Base-by-base conservation (phyloP, 2,329 filamentous ascomycete genomes). In the Xylariales sp. region DNA sequence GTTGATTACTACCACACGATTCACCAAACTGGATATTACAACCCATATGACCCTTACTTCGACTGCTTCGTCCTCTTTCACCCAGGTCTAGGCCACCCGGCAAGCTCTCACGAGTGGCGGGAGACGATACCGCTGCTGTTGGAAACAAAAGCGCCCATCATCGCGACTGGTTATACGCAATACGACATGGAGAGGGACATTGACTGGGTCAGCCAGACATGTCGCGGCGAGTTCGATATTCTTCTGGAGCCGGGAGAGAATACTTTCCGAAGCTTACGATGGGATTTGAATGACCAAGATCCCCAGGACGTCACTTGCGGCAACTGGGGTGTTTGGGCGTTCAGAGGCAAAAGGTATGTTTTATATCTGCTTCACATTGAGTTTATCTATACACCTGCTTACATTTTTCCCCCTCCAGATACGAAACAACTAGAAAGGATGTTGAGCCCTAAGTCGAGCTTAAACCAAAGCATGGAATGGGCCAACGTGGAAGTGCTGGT, bases 1-100 rank as follows among this genome's bases (percentile, higher is more conserved):
- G 91, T 97, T 36, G 93, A 98, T 52, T 96, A 98, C 67, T 98
- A 94, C 69, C 91, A 98, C 64, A 97, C 88, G 3, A 78, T 98
- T 51, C 91, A 98, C 67, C 81, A 89, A 59, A 86, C 91, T 0
- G 85, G 88, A 33, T 78, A 90, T 57, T 98, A 97, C 67, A 81
- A 86, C 41, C 93, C 94, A 0, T 96, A 94, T 58, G 93, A 98
- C 58, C 93, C 93, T 1, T 98, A 98, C 67, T 95, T 98, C 61
- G 93, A 98, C 69, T 93, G 87, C 62, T 95, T 98, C 57, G 82
- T 98, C 54, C 76, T 96, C 36, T 98, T 97, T 73, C 94, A 98
- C 56, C 94, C 94, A 0, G 94, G 94, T 7, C 76, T 98, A 14
- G 94, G 93, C 11, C 93, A 98, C 61, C 90, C 94, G 1, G 88